phyloP scores from a whole-genome alignment of 2,329 filamentous ascomycete genomes.

The Orbilia javanica region DNA sequence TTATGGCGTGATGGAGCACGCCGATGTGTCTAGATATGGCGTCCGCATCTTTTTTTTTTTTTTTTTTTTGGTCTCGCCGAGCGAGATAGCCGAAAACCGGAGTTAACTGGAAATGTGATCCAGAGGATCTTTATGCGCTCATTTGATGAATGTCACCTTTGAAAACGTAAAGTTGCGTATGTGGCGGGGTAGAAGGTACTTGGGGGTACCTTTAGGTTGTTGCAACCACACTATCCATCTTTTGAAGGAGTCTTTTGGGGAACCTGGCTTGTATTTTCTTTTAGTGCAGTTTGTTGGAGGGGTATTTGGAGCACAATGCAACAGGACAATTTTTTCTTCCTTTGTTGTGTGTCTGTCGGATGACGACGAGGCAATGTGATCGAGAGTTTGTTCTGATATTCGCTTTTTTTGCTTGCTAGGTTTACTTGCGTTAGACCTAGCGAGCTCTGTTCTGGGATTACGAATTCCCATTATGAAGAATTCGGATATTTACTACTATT shows the following conservation, averaged over 20 bases:
- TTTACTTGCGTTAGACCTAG: background rate
- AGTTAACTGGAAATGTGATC: slow-evolving; percentile 24
- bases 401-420: background rate
- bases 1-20: slow-evolving; percentile 44
- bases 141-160: slow-evolving; percentile 15
- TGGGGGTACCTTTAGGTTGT: slow-evolving; percentile 38
- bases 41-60: slow-evolving; percentile 5
- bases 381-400: slow-evolving; percentile 25
- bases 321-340: slow-evolving; percentile 8
- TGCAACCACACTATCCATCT: slow-evolving; percentile 40
- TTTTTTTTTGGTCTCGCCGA: slow-evolving; percentile 23
- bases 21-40: slow-evolving; percentile 23
- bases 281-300: slow-evolving; percentile 20
- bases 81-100: slow-evolving; percentile 19
- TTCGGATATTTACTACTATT: background rate
- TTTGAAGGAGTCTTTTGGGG: slow-evolving; percentile 27
- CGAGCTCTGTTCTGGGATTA: slow-evolving; percentile 21
- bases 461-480: background rate
- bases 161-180: slow-evolving; percentile 38
- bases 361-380: slow-evolving; percentile 26
- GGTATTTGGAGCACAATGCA: slow-evolving; percentile 18
- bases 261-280: slow-evolving; percentile 25
- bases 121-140: slow-evolving; percentile 19
- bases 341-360: slow-evolving; percentile 26
- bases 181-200: slow-evolving; percentile 38